A percentile compares a stretch with the other conserved stretches of the same genome.
Conservation (phyloP, 2,329 filamentous ascomycete species). For the Mariannaea elegans region DNA sequence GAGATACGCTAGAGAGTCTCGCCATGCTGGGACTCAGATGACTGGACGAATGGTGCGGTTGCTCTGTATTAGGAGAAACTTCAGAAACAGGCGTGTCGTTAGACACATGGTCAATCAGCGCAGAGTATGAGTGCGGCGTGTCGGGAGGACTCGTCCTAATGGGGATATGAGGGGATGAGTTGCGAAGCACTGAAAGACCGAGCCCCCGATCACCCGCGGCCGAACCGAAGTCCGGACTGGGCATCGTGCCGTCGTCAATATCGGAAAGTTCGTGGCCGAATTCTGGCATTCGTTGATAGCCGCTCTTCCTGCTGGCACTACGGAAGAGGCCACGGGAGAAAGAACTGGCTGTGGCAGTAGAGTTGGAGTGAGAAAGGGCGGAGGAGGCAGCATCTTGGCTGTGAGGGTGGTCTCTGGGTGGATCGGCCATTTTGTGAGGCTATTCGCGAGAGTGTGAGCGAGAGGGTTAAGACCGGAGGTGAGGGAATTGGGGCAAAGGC, state of each 20-base stretch:
- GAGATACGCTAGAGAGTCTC: neutral
- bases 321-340: constrained; percentile 31
- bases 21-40: constrained; percentile 24
- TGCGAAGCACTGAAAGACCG: constrained; percentile 27
- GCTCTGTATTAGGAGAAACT: neutral
- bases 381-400: neutral
- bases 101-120: constrained; percentile 22
- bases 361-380: constrained; percentile 12
- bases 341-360: constrained; percentile 19
- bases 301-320: constrained; percentile 26
- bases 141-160: constrained; percentile 29
- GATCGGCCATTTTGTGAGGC: constrained; percentile 27
- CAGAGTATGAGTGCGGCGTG: constrained; percentile 34
- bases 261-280: constrained; percentile 31
- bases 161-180: constrained; percentile 18
- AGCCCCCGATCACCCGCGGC: constrained; percentile 15
- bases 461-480: neutral
- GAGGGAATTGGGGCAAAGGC: constrained; percentile 7
- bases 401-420: neutral
- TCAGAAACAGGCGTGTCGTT: constrained; percentile 4
- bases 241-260: constrained; percentile 11
- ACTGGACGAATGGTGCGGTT: neutral
- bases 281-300: constrained; percentile 34
- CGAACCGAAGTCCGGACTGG: neutral
- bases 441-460: neutral